phyloP scores from a whole-genome alignment of 73 alveolate species.

The Durusdinium trenchii region DNA sequence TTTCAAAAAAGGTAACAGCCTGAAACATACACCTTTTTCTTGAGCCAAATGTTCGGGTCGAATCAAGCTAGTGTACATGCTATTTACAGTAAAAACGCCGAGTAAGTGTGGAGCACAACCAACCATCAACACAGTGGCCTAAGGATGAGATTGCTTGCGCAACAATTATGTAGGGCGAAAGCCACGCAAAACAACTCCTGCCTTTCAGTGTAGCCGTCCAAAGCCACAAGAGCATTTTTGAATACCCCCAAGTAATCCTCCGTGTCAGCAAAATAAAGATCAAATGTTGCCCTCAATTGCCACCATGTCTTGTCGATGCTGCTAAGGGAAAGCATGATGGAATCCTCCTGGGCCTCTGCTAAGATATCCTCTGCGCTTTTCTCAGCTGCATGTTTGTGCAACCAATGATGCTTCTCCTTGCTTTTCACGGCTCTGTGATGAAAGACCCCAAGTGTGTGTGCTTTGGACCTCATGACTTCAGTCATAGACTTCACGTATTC shows the following conservation, averaged over 20 bases:
- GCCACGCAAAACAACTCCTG: too few relatives aligned
- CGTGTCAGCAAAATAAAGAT: not conserved
- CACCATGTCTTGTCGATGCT: constrained; percentile 55
- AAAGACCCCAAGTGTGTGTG: not conserved
- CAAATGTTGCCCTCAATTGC: not conserved
- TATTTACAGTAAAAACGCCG: too few relatives aligned
- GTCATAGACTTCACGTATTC: constrained; percentile 1
- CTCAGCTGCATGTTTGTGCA: not conserved
- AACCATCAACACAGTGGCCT: too few relatives aligned
- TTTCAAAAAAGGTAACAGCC: too few relatives aligned
- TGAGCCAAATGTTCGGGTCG: too few relatives aligned
- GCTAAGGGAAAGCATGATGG: not conserved
- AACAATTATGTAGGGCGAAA: too few relatives aligned
- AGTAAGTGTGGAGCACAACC: too few relatives aligned
- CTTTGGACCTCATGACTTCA: not conserved
- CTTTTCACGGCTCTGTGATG: not conserved
- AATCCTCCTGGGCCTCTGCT: not conserved
- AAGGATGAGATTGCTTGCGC: too few relatives aligned
- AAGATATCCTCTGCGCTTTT: not conserved
- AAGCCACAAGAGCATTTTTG: not conserved
- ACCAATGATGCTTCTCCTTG: not conserved
- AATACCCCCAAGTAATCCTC: not conserved
- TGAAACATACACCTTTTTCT: too few relatives aligned
- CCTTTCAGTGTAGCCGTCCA: constrained; percentile 24
- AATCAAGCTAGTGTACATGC: too few relatives aligned